Percentiles rank a stretch among this genome's conserved stretches.
Evolutionary conservation across 108 stramenopile species (phyloP).

Genomic region (Craspedostauros australis): DNA sequence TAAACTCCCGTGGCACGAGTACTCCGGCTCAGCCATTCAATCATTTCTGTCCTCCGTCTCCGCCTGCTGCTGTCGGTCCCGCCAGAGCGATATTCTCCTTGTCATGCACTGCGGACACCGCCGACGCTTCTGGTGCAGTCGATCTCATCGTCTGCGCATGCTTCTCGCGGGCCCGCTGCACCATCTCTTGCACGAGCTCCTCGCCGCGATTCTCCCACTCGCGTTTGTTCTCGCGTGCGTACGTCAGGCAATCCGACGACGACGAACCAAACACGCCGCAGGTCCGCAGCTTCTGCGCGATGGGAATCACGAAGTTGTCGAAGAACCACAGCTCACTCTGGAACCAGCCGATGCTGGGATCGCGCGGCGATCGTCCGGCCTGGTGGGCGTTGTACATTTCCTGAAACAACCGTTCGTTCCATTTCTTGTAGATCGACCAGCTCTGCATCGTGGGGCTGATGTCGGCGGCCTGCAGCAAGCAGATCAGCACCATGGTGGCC

Average conservation of each 20-base stretch:
- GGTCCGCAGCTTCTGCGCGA: constrained; percentile 25
- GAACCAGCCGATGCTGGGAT: constrained; percentile 29
- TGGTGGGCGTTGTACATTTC: constrained; percentile 20
- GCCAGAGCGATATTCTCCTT: too few relatives aligned
- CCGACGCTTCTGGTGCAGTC: too few relatives aligned
- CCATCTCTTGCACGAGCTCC: too few relatives aligned
- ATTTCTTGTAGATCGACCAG: constrained; percentile 23
- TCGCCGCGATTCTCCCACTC: too few relatives aligned
- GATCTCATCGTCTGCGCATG: too few relatives aligned
- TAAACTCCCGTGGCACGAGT: too few relatives aligned
- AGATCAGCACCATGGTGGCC: constrained; percentile 14
- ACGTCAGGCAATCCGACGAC: not conserved
- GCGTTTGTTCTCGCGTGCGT: too few relatives aligned
- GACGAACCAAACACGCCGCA: constrained; percentile 24
- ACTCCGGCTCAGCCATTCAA: too few relatives aligned
- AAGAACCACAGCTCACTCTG: constrained; percentile 32
- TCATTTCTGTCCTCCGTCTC: too few relatives aligned
- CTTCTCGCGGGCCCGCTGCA: not conserved
- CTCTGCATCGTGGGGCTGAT: constrained; percentile 33
- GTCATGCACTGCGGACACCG: too few relatives aligned
- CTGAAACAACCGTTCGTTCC: constrained; percentile 24
- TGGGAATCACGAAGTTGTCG: constrained; percentile 31
- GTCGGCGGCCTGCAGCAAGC: constrained; percentile 22
- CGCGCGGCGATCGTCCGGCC: constrained; percentile 11
- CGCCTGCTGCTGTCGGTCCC: too few relatives aligned